A percentile compares a stretch with the other conserved stretches of the same genome.
Evolutionary conservation across 2,329 filamentous ascomycete genomes (phyloP).

Genomic region (Pseudogymnoascus sp.): DNA sequence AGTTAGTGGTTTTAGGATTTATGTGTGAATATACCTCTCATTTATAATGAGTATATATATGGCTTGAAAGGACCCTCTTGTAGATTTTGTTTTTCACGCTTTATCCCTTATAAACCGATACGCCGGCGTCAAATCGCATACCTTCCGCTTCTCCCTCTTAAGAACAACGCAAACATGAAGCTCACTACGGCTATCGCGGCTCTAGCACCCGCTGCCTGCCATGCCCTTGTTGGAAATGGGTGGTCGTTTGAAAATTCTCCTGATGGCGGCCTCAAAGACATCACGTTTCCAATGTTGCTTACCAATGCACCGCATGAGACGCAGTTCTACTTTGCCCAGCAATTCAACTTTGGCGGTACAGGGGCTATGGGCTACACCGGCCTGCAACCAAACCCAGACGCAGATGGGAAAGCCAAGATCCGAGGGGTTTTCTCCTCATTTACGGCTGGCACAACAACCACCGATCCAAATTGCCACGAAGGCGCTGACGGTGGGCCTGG

Average conservation of each 20-base stretch:
- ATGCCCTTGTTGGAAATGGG: neutral
- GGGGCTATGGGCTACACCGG: neutral
- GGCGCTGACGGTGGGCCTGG: slow-evolving; percentile 8
- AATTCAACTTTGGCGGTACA: neutral
- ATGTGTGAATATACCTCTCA: neutral
- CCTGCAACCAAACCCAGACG: neutral
- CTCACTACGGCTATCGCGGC: neutral
- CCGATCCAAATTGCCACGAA: neutral
- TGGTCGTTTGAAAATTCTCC: neutral
- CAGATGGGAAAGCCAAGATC: neutral
- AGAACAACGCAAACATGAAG: neutral
- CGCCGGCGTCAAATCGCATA: neutral
- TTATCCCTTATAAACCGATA: neutral
- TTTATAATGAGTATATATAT: neutral
- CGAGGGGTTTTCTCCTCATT: neutral
- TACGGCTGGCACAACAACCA: neutral
- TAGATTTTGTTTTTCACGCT: neutral
- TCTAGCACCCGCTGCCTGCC: neutral
- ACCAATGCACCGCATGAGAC: neutral
- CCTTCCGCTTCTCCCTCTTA: neutral
- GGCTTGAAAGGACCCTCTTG: neutral
- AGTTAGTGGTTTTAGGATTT: neutral
- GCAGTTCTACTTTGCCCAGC: neutral
- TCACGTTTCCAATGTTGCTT: neutral
- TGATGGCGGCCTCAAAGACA: neutral